Evolutionary conservation across 495 filamentous ascomycete species (phyloP), one percentile per base, ranked within the genome.

Genomic region (Arthonia radiata): DNA sequence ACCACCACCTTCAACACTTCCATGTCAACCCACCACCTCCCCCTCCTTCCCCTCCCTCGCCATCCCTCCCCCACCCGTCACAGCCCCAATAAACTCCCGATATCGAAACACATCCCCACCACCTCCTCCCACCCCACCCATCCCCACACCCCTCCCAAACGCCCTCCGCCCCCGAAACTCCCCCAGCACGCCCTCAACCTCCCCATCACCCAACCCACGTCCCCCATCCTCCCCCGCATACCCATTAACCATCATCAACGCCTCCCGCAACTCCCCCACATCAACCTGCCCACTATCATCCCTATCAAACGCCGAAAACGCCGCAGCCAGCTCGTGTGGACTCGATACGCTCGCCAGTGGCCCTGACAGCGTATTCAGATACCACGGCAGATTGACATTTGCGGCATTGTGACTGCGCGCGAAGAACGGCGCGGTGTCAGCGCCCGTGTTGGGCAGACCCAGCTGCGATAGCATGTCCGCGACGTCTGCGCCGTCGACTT

Each of bases 281-380:
- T 93, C 79, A 17, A 94, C 64, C 44, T 91, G 79, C 5, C 89
- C 86, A 39, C 74, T 80, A 44, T 97, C 86, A 36, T 89, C 78
- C 34, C 89, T 76, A 39, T 97, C 86, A 37, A 97, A 97, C 0
- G 89, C 89, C 6, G 75, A 73, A 35, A 97, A 78, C 0, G 89
- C 86, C 4, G 75, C 78, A 2, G 72, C 38, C 0, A 97, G 61
- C 34, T 97, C 86, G 13, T 65, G 56, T 8, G 63, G 63, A 2
- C 71, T 64, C 0, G 72, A 79, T 11, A 93, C 51, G 0, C 65
- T 59, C 1, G 63, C 60, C n/a, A 94, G 52, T 1, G 75, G 56
- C 5, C 57, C 52, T 0, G 79, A 70, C 4, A 94, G 55, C 5
- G 65, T 69, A 35, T 71, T 76, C 10, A 97, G 57, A 42, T 83